phyloP scores from a whole-genome alignment of 75 land plant genomes.

The Adiantum capillusveneris region DNA sequence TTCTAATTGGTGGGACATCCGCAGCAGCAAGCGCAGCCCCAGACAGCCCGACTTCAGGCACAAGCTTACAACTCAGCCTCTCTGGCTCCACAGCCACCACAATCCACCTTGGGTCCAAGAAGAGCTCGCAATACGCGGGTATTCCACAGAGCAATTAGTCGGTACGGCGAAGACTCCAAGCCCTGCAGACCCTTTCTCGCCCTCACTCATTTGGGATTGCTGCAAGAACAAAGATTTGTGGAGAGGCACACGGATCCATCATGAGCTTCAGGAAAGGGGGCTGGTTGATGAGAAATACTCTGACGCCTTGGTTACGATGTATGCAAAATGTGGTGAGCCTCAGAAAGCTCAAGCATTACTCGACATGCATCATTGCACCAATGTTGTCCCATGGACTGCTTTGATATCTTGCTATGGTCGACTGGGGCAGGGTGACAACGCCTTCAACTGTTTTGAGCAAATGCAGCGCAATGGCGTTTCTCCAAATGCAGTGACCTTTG shows the following conservation, averaged over 20 bases:
- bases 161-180: too few relatives aligned
- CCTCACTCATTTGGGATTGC: too few relatives aligned
- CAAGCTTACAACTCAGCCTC: too few relatives aligned
- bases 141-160: too few relatives aligned
- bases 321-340: conserved; percentile 62
- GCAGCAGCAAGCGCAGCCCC: too few relatives aligned
- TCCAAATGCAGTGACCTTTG: conserved; percentile 11
- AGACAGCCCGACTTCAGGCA: too few relatives aligned
- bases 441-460: conserved; percentile 7
- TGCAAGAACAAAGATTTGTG: too few relatives aligned
- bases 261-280: background rate
- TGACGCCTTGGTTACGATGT: conserved; percentile 77
- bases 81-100: too few relatives aligned
- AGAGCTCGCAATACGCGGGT: too few relatives aligned
- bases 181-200: too few relatives aligned
- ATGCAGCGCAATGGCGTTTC: conserved; percentile 6
- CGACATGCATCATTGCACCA: conserved; percentile 39
- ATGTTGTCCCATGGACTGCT: conserved; percentile 39
- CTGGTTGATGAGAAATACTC: conserved; percentile 29
- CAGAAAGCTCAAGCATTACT: conserved; percentile 37
- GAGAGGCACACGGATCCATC: background rate
- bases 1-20: too few relatives aligned
- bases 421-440: conserved; percentile 11
- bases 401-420: conserved; percentile 13
- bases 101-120: too few relatives aligned